phyloP scores from a whole-genome alignment of 768 basidiomycete genomes.

The Pleurotus platypus region DNA sequence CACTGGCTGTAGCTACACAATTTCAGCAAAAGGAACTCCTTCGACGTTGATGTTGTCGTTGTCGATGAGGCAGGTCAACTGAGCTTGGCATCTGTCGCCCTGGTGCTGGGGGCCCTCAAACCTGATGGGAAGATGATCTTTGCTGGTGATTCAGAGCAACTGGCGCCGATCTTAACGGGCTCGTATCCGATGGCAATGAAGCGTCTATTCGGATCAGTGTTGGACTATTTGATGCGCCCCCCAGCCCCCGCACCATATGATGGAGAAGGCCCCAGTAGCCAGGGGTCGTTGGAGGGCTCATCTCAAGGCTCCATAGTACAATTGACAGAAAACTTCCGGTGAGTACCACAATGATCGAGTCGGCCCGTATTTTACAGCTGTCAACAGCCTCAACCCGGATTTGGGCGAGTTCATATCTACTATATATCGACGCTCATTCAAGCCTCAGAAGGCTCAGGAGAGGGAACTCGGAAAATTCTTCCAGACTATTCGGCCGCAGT shows the following conservation, averaged over 20 bases:
- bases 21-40: constrained; percentile 35
- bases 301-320: constrained; percentile 41
- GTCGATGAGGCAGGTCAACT: constrained; percentile 54
- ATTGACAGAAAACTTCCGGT: constrained; percentile 51
- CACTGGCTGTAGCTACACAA: constrained; percentile 35
- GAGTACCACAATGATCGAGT: not conserved
- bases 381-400: constrained; percentile 43
- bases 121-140: constrained; percentile 38
- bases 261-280: constrained; percentile 9
- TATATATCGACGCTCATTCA: constrained; percentile 46
- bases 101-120: constrained; percentile 40
- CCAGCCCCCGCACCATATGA: constrained; percentile 7
- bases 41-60: constrained; percentile 40
- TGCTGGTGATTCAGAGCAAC: constrained; percentile 49
- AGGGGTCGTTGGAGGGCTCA: constrained; percentile 11
- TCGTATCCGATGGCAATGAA: constrained; percentile 39
- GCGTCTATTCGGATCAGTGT: constrained; percentile 43
- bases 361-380: not conserved
- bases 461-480: constrained; percentile 33
- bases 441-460: constrained; percentile 43
- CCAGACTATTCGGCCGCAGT: constrained; percentile 19
- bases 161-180: constrained; percentile 46
- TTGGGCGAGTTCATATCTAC: constrained; percentile 51
- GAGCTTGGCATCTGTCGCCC: constrained; percentile 37
- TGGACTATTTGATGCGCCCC: constrained; percentile 41